Evolutionary conservation across 1,284 basidiomycete species (phyloP).

Genomic region (Ganoderma lingzhi): DNA sequence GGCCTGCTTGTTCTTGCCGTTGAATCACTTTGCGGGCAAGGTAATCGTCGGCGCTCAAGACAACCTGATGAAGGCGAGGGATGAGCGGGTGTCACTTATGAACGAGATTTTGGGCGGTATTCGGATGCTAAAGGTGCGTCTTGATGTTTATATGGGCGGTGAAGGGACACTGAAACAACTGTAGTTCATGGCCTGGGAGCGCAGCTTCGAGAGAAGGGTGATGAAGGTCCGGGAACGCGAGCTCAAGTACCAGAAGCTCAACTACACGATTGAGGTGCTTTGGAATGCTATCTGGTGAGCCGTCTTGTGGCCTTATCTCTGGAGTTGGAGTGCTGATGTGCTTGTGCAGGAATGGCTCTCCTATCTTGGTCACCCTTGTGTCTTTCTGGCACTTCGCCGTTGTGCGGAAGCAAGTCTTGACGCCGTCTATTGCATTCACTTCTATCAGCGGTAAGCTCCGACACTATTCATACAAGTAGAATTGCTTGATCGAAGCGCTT

Average conservation of each 20-base stretch:
- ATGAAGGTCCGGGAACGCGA: conserved; percentile 81
- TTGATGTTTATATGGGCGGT: too few species aligned
- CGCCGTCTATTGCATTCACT: conserved; percentile 89
- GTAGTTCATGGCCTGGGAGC: conserved; percentile 95
- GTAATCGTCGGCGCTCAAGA: conserved; percentile 87
- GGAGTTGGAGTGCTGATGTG: neutral
- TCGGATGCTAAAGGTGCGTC: conserved; percentile 43
- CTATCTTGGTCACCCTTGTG: conserved; percentile 79
- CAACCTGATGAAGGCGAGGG: conserved; percentile 91
- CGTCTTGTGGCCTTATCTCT: conserved; percentile 8
- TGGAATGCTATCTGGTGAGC: conserved; percentile 84
- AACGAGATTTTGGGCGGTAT: conserved; percentile 70
- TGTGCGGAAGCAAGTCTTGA: conserved; percentile 70
- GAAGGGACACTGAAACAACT: neutral
- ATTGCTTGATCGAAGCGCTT: neutral
- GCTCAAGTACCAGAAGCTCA: conserved; percentile 84
- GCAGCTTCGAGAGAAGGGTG: conserved; percentile 85
- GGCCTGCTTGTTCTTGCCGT: conserved; percentile 83
- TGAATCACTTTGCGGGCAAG: conserved; percentile 90
- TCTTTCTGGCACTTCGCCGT: conserved; percentile 88
- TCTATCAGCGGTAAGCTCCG: conserved; percentile 41
- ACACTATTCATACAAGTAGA: neutral
- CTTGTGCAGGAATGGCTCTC: conserved; percentile 68
- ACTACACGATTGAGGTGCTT: conserved; percentile 84
- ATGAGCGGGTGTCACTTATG: conserved; percentile 91